A percentile compares a stretch with the other conserved stretches of the same genome.
Conservation (phyloP, 177 flowering plant species). For the Vitis hybrid region DNA sequence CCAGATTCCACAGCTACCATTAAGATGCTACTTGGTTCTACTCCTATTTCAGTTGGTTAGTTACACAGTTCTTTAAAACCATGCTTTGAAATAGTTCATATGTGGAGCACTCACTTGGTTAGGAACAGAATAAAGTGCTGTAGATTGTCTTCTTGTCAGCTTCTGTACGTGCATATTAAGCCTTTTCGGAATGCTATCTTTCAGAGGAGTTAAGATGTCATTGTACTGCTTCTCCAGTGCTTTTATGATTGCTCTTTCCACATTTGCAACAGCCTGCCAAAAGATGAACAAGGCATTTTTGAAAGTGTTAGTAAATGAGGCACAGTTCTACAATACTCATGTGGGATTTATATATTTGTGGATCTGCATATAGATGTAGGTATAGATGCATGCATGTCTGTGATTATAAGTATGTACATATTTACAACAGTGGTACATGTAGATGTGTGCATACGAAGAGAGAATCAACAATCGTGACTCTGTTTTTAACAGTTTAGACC, state of each 20-base stretch:
- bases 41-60: background rate
- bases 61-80: too few relatives aligned
- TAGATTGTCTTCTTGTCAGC: constrained; percentile 82
- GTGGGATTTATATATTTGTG: background rate
- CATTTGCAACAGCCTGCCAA: constrained; percentile 68
- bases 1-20: too few relatives aligned
- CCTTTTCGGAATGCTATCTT: constrained; percentile 85
- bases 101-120: constrained; percentile 52
- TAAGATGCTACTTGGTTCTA: background rate
- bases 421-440: background rate
- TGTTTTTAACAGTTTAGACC: constrained; percentile 18
- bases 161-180: constrained; percentile 90
- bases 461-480: background rate
- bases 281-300: constrained; percentile 3
- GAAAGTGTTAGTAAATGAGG: background rate
- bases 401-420: too few relatives aligned
- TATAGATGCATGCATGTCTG: too few relatives aligned
- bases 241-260: constrained; percentile 78
- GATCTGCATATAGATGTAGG: background rate
- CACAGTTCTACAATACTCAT: background rate
- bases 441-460: background rate
- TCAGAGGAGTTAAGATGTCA: constrained; percentile 82
- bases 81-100: background rate
- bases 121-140: constrained; percentile 63
- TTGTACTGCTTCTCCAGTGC: constrained; percentile 83